Percentiles rank a stretch among this genome's conserved stretches.
phyloP scores from a whole-genome alignment of 805 yeast genomes.

The Ogataea neopini region DNA sequence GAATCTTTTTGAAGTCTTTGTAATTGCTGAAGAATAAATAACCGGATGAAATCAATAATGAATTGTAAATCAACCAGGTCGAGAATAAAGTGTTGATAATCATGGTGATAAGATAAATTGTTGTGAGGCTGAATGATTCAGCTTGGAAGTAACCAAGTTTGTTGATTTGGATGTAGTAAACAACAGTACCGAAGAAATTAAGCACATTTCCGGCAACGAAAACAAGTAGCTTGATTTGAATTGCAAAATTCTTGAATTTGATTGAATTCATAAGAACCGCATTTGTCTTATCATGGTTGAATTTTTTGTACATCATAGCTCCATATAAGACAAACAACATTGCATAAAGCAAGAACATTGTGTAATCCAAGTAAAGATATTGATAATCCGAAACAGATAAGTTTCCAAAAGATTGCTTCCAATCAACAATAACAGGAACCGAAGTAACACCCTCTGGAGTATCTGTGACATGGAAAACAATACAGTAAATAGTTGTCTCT shows the following conservation, averaged over 20 bases:
- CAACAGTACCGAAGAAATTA: slow-evolving; percentile 19
- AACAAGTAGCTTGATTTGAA: slow-evolving; percentile 32
- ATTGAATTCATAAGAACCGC: slow-evolving; percentile 22
- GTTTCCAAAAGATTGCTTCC: slow-evolving; percentile 37
- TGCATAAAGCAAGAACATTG: slow-evolving; percentile 26
- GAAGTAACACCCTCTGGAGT: slow-evolving; percentile 13
- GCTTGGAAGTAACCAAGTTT: slow-evolving; percentile 29
- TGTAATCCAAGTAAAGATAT: slow-evolving; percentile 25
- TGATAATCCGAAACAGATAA: slow-evolving; percentile 33
- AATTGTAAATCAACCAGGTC: slow-evolving; percentile 35
- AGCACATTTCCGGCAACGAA: slow-evolving; percentile 21
- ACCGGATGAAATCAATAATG: slow-evolving; percentile 34
- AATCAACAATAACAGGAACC: slow-evolving; percentile 27
- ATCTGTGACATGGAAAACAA: slow-evolving; percentile 22
- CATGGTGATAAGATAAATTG: slow-evolving; percentile 26
- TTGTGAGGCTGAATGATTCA: slow-evolving; percentile 20
- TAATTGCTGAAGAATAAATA: slow-evolving; percentile 22
- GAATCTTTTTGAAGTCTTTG: slow-evolving; percentile 18
- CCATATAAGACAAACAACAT: slow-evolving; percentile 16
- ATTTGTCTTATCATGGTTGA: slow-evolving; percentile 20
- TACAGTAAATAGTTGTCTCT: slow-evolving; percentile 31
- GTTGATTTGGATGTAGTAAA: slow-evolving; percentile 25
- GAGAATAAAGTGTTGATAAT: slow-evolving; percentile 27
- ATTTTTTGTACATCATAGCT: slow-evolving; percentile 17
- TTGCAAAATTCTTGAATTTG: slow-evolving; percentile 20